Percentiles rank a stretch among this genome's conserved stretches.
Evolutionary conservation across 768 basidiomycete genomes (phyloP).

Genomic region (Zangia roseola): DNA sequence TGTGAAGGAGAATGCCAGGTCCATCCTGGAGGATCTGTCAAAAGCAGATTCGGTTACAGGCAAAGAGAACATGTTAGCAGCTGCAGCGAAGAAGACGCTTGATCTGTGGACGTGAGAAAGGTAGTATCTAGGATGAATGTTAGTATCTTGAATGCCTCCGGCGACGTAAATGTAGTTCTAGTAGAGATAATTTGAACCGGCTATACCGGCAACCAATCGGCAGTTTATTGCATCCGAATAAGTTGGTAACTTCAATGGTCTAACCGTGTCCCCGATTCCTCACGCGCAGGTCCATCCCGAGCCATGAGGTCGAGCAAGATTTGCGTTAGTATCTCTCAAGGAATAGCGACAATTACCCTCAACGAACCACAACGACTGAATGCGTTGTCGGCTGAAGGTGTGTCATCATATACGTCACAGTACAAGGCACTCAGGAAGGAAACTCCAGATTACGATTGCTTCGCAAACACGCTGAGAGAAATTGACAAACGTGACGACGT

Average conservation of each 20-base stretch:
- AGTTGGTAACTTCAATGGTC: no score
- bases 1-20: slow-evolving; percentile 50
- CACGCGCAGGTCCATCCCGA: no score
- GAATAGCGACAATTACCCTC: slow-evolving; percentile 69
- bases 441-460: slow-evolving; percentile 55
- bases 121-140: neutral
- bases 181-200: slow-evolving; percentile 3
- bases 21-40: slow-evolving; percentile 51
- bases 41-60: slow-evolving; percentile 34
- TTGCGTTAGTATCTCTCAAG: slow-evolving; percentile 46
- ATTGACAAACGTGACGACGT: slow-evolving; percentile 63
- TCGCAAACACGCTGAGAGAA: slow-evolving; percentile 56
- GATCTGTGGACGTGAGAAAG: slow-evolving; percentile 37
- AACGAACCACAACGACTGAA: slow-evolving; percentile 60
- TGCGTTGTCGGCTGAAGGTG: slow-evolving; percentile 53
- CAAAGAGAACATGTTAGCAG: slow-evolving; percentile 34
- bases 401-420: slow-evolving; percentile 19
- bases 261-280: no score
- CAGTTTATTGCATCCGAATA: neutral
- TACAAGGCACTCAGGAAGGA: neutral
- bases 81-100: slow-evolving; percentile 42
- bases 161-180: neutral
- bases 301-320: slow-evolving; percentile 39
- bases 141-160: slow-evolving; percentile 4
- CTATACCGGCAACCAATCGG: slow-evolving; percentile 7